phyloP scores from a whole-genome alignment of 495 filamentous ascomycete genomes.

The Annulohypoxylon nitens region DNA sequence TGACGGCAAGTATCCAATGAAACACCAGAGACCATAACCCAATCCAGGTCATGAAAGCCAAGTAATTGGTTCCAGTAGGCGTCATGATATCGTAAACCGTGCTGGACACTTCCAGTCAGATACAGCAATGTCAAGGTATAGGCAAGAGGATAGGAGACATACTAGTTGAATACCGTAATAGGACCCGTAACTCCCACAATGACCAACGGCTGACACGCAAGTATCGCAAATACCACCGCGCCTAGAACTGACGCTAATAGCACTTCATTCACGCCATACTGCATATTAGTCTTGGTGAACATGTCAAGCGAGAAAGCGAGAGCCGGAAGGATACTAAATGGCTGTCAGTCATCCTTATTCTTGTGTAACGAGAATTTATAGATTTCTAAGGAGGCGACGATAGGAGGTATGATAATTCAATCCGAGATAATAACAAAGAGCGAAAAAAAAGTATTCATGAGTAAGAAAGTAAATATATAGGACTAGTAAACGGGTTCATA shows the following conservation, averaged over 20 bases:
- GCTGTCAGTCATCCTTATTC: constrained; percentile 35
- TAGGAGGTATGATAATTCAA: neutral
- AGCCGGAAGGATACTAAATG: constrained; percentile 78
- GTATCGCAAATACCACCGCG: constrained; percentile 78
- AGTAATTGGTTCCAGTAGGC: constrained; percentile 75
- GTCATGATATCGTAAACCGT: constrained; percentile 87
- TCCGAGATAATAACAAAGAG: too few relatives aligned
- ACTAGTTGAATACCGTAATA: constrained; percentile 89
- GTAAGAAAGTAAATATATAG: neutral
- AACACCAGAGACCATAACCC: constrained; percentile 86
- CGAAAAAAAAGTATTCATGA: neutral
- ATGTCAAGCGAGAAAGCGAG: constrained; percentile 89
- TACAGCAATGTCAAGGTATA: too few relatives aligned
- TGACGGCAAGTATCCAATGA: constrained; percentile 83
- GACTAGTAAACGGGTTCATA: constrained; percentile 56
- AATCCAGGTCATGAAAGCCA: constrained; percentile 89
- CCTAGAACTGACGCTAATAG: constrained; percentile 82
- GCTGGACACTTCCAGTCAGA: constrained; percentile 50
- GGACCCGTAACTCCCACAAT: constrained; percentile 94
- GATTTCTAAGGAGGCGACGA: neutral
- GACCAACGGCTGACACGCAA: constrained; percentile 82
- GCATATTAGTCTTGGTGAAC: constrained; percentile 81
- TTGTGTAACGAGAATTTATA: constrained; percentile 9
- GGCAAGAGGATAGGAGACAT: too few relatives aligned
- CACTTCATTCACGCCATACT: constrained; percentile 88